A percentile compares a stretch with the other conserved stretches of the same genome.
phyloP scores from a whole-genome alignment of 441 rosid species.

The Populus tomentosa region DNA sequence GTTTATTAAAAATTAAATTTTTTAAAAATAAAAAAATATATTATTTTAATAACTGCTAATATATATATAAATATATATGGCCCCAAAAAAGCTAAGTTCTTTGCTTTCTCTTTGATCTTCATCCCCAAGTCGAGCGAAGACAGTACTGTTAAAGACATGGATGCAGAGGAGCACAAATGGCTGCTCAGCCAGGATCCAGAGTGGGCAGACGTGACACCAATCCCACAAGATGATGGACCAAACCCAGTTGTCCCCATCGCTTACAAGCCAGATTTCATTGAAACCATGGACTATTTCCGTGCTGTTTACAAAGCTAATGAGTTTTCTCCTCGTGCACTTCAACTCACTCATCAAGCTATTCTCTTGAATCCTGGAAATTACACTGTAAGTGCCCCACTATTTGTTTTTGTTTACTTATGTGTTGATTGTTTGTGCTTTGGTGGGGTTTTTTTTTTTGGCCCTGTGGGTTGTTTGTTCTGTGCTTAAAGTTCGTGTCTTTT shows the following conservation, averaged over 20 bases:
- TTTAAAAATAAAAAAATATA: no score
- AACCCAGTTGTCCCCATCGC: conserved; percentile 83
- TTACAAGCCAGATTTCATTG: conserved; percentile 72
- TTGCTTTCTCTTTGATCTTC: neutral
- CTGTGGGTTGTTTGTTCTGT: neutral
- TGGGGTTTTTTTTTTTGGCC: neutral
- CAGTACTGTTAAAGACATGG: conserved; percentile 33
- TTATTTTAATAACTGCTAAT: no score
- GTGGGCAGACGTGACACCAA: conserved; percentile 75
- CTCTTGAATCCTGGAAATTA: conserved; percentile 76
- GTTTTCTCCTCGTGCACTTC: conserved; percentile 76
- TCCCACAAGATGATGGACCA: conserved; percentile 85
- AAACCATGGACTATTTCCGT: conserved; percentile 92
- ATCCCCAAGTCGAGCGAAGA: neutral
- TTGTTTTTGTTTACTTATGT: neutral
- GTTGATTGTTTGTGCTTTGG: neutral
- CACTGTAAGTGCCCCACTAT: conserved; percentile 44
- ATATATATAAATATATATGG: no score
- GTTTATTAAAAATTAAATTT: no score
- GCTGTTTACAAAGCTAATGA: conserved; percentile 69
- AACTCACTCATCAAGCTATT: conserved; percentile 60
- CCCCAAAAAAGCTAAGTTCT: neutral
- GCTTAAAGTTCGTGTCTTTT: neutral
- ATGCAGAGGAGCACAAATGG: conserved; percentile 24
- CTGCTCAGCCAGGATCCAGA: conserved; percentile 58